Evolutionary conservation across 768 basidiomycete genomes (phyloP).

Genomic region (Daedaleopsis sinensis): DNA sequence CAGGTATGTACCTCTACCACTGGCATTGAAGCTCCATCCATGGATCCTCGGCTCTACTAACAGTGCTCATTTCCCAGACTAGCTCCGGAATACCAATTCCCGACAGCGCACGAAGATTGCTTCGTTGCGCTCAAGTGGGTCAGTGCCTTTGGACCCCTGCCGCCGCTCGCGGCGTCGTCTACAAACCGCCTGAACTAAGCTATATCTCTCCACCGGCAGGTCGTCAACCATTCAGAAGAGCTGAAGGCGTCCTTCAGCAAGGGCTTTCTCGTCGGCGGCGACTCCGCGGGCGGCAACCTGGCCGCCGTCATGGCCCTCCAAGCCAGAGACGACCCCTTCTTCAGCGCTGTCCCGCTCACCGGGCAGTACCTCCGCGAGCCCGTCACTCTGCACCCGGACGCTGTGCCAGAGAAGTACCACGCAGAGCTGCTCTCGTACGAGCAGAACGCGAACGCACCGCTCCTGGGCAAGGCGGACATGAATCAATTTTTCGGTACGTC

Average conservation of each 20-base stretch:
- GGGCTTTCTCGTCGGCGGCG: slow-evolving; percentile 32
- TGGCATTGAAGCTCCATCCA: too few relatives aligned
- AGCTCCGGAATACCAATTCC: slow-evolving; percentile 30
- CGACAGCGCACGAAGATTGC: slow-evolving; percentile 24
- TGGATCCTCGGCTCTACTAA: background rate
- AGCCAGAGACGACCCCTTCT: slow-evolving; percentile 31
- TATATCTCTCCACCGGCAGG: slow-evolving; percentile 9
- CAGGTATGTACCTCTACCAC: slow-evolving; percentile 13
- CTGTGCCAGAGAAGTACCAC: slow-evolving; percentile 26
- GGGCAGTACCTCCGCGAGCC: slow-evolving; percentile 31
- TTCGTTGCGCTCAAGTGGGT: slow-evolving; percentile 29
- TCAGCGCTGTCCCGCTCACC: slow-evolving; percentile 23
- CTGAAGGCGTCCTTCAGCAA: slow-evolving; percentile 24
- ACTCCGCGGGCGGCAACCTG: slow-evolving; percentile 29
- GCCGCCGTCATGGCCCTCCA: slow-evolving; percentile 26
- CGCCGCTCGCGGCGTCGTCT: too few relatives aligned
- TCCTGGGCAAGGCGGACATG: slow-evolving; percentile 6
- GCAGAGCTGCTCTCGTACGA: slow-evolving; percentile 24
- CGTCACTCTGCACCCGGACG: slow-evolving; percentile 14
- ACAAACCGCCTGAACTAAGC: too few relatives aligned
- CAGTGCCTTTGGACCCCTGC: background rate
- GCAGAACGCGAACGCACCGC: slow-evolving; percentile 22
- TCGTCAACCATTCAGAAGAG: slow-evolving; percentile 5
- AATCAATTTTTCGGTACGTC: background rate
- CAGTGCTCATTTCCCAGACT: slow-evolving; percentile 16